Evolutionary conservation across 495 filamentous ascomycete genomes (phyloP).

Genomic region (Podospora pseudocomata): DNA sequence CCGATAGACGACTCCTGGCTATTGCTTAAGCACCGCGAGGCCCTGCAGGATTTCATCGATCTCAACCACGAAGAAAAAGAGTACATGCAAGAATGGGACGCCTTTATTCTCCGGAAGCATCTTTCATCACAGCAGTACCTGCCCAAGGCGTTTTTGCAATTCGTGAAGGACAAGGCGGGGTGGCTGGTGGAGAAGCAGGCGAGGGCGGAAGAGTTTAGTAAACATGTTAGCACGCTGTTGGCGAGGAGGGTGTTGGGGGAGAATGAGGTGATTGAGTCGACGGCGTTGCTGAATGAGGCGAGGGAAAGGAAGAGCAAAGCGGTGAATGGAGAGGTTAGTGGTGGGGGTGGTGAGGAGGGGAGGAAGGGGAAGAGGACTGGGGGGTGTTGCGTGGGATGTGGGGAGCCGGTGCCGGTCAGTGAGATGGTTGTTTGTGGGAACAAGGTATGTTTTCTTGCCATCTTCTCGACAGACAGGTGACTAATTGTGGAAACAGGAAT

Average conservation of each 20-base stretch:
- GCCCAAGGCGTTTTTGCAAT: conserved; percentile 42
- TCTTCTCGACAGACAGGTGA: background rate
- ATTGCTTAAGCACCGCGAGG: conserved; percentile 49
- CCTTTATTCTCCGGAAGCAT: conserved; percentile 44
- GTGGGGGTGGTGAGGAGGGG: conserved; percentile 22
- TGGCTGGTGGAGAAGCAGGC: conserved; percentile 42
- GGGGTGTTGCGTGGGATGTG: conserved; percentile 40
- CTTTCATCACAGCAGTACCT: conserved; percentile 47
- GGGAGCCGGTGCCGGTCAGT: conserved; percentile 37
- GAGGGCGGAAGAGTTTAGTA: conserved; percentile 45
- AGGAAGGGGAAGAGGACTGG: conserved; percentile 29
- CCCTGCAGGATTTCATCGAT: conserved; percentile 49
- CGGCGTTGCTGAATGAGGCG: conserved; percentile 37
- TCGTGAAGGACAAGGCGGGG: conserved; percentile 38
- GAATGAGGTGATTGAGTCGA: conserved; percentile 32
- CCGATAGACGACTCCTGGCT: conserved; percentile 49
- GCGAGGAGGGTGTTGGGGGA: conserved; percentile 40
- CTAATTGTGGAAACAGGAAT: conserved; percentile 33
- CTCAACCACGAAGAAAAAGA: conserved; percentile 49
- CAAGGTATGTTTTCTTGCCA: conserved; percentile 33
- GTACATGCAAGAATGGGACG: conserved; percentile 50
- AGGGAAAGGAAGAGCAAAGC: conserved; percentile 15
- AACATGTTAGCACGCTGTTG: conserved; percentile 44
- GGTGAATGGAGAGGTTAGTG: conserved; percentile 5
- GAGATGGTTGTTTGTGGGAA: conserved; percentile 42